Percentiles rank a stretch among this genome's conserved stretches.
These are phyloP conservation scores for Cajanus cajan DNA, from an alignment of 306 rosid genomes.

Conservation along the genomic window DNA sequence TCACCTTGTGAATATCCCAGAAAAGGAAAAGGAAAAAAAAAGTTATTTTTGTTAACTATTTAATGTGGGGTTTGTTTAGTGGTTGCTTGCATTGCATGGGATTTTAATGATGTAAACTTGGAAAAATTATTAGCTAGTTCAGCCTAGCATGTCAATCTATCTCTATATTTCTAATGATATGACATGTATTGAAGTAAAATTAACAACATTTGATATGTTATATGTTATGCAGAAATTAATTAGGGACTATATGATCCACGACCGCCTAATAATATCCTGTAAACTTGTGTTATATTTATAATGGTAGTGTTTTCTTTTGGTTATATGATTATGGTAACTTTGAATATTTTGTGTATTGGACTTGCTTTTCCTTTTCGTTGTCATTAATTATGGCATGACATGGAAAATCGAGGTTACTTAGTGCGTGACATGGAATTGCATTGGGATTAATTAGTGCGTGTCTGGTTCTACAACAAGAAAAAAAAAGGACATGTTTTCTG, in stretches of 20 bases:
- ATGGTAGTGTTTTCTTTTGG: too few species aligned
- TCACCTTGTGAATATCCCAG: neutral
- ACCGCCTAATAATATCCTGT: too few species aligned
- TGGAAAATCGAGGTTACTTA: constrained; percentile 7
- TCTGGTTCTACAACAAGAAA: neutral
- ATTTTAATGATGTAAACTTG: neutral
- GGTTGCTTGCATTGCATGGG: neutral
- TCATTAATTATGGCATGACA: neutral
- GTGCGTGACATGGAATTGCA: neutral
- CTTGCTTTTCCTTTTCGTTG: neutral
- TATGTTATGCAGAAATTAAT: too few species aligned
- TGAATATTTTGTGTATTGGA: constrained; percentile 20
- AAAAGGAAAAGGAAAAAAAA: neutral
- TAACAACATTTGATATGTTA: too few species aligned
- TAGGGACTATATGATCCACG: too few species aligned
- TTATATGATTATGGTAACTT: neutral
- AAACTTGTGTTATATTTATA: too few species aligned
- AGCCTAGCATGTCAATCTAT: too few species aligned
- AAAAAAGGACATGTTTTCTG: neutral
- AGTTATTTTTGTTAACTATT: too few species aligned
- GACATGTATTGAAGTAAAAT: too few species aligned
- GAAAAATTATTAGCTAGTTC: too few species aligned
- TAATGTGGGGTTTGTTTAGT: neutral
- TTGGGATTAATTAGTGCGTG: too few species aligned
- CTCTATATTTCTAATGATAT: too few species aligned